Conservation (phyloP, 1,284 basidiomycete genomes). For the Cryptococcus neoformans region DNA sequence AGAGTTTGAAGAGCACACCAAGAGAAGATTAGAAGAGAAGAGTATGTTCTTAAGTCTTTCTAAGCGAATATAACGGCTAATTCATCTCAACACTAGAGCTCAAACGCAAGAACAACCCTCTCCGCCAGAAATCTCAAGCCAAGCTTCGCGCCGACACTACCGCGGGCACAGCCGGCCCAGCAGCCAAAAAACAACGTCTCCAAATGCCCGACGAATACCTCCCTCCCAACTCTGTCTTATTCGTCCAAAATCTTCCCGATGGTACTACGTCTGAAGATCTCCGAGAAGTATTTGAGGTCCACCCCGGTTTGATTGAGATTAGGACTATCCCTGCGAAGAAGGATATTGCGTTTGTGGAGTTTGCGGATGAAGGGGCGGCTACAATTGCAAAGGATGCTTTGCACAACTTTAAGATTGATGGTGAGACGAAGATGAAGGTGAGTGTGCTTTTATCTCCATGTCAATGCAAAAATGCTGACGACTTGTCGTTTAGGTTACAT, state of each 20-base stretch:
- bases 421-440: constrained; percentile 95
- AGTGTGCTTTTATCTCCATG: constrained; percentile 13
- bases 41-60: constrained; percentile 56
- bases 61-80: neutral
- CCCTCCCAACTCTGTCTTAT: constrained; percentile 98
- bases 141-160: constrained; percentile 62
- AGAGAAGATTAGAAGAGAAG: constrained; percentile 70
- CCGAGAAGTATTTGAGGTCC: constrained; percentile 83
- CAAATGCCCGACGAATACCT: constrained; percentile 99
- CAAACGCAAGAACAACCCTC: constrained; percentile 78
- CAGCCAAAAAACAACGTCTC: constrained; percentile 58
- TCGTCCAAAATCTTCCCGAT: constrained; percentile 90
- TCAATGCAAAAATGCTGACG: neutral
- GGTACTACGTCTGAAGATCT: constrained; percentile 86
- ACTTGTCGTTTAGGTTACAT: constrained; percentile 27
- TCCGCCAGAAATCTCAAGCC: constrained; percentile 75
- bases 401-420: constrained; percentile 94
- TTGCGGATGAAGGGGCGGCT: constrained; percentile 82
- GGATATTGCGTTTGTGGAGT: constrained; percentile 97
- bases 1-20: constrained; percentile 71
- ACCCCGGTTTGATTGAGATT: constrained; percentile 89
- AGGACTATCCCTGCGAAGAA: constrained; percentile 94
- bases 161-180: constrained; percentile 38
- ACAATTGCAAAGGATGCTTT: constrained; percentile 86
- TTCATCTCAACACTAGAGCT: constrained; percentile 54